These are phyloP conservation scores for Zarea fungicola DNA, from an alignment of 2,329 filamentous ascomycete species.

Conservation along the genomic window DNA sequence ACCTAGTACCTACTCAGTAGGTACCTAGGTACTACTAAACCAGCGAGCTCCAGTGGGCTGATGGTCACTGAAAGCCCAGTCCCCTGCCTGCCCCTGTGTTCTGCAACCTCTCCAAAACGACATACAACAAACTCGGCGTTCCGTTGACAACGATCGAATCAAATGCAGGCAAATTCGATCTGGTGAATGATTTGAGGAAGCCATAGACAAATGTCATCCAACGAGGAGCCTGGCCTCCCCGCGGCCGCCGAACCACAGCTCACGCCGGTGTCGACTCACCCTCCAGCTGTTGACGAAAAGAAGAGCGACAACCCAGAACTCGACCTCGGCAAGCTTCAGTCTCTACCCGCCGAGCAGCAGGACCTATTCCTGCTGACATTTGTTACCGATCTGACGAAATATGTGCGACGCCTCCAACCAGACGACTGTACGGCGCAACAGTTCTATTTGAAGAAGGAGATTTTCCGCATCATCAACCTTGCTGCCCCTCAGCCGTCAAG, in stretches of 20 bases:
- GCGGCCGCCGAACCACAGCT: constrained; percentile 23
- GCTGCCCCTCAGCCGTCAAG: constrained; percentile 78
- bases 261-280: constrained; percentile 29
- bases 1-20: too few relatives aligned
- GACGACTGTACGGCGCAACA: constrained; percentile 87
- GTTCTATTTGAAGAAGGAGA: constrained; percentile 85
- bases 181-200: constrained; percentile 8
- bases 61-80: constrained; percentile 7
- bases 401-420: constrained; percentile 67
- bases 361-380: constrained; percentile 91
- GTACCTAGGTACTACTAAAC: too few relatives aligned
- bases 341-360: constrained; percentile 88
- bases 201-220: constrained; percentile 31
- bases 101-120: neutral
- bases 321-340: constrained; percentile 82
- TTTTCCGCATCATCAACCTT: constrained; percentile 88
- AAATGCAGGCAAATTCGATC: neutral
- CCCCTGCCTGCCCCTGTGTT: constrained; percentile 7
- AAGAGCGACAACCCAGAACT: constrained; percentile 65
- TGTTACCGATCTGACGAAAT: constrained; percentile 72
- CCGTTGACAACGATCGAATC: neutral
- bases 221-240: constrained; percentile 28
- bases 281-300: constrained; percentile 23
- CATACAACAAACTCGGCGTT: constrained; percentile 6
- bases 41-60: constrained; percentile 2